Evolutionary conservation across 768 basidiomycete species (phyloP).

Genomic region (Pleurotus tuoliensis): DNA sequence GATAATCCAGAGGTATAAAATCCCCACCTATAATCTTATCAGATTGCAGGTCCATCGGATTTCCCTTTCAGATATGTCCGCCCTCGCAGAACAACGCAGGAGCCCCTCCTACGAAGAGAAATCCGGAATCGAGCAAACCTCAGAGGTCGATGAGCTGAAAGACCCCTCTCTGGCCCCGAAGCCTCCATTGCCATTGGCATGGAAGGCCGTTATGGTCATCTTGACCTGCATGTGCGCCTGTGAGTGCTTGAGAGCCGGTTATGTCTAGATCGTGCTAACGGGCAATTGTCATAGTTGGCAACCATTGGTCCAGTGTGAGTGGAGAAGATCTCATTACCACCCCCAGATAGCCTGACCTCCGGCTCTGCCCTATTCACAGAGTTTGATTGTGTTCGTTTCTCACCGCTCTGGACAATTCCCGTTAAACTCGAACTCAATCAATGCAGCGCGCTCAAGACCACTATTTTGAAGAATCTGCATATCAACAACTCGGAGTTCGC

Average conservation of each 20-base stretch:
- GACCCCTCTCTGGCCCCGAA: slow-evolving; percentile 17
- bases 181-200: slow-evolving; percentile 27
- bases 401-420: background rate
- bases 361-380: slow-evolving; percentile 18
- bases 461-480: slow-evolving; percentile 35
- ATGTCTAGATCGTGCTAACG: background rate
- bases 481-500: slow-evolving; percentile 43
- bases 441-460: slow-evolving; percentile 34
- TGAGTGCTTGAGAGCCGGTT: slow-evolving; percentile 15
- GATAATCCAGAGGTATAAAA: slow-evolving; percentile 6
- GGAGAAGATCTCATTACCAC: background rate
- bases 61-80: background rate
- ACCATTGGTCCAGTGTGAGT: slow-evolving; percentile 39
- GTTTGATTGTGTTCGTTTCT: slow-evolving; percentile 30
- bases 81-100: background rate
- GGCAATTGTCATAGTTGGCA: slow-evolving; percentile 26
- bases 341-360: background rate
- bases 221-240: slow-evolving; percentile 38
- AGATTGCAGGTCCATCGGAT: background rate
- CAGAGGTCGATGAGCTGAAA: background rate
- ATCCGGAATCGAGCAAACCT: background rate
- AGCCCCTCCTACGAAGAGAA: background rate
- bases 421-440: background rate
- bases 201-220: slow-evolving; percentile 30
- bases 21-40: background rate